Evolutionary conservation across 495 filamentous ascomycete genomes (phyloP), one percentile per base, ranked within the genome.

Genomic region (Penicillium atrosanguineum): DNA sequence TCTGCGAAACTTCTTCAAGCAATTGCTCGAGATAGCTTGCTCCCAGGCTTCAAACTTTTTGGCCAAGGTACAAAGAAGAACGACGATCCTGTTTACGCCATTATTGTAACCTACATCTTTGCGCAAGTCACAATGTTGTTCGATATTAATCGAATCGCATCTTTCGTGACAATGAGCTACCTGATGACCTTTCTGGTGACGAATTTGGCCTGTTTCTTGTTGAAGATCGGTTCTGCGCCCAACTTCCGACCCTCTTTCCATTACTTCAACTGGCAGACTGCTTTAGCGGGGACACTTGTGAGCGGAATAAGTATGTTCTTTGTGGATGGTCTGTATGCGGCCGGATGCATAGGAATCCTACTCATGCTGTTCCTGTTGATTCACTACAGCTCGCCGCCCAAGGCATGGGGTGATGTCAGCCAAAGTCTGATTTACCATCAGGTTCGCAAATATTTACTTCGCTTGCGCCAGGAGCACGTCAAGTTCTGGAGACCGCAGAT

Each of bases 401-500:
- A 94, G 62, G 80, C 86, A 8, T 95, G 90, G 90, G 90, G 90
- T 1, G 90, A 95, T 70, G 90, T 95, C 34, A 90, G 87, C 29
- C 90, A 95, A 60, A 90, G 86, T 63, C 70, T 95, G 48, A 95
- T 95, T 44, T 95, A 94, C 60, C 90, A 95, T 59, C 90, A 95
- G 71, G 90, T 95, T 6, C 81, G 90, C 46, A 95, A 95, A 61
- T 95, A 95, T 56, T 70, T 95, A 16, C 74, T 95, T 42, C 82
- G 90, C 21, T 75, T 95, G 9, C 86, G 84, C 37, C 89, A 90
- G 53, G 90, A 95, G 53, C 90, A 95, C 61, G 90, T 95, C 67
- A 95, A 95, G 60, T 94, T 92, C 64, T 95, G 90, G 90, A 79
- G 90, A 38, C 90, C 90, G 0, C 90, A 87, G 61, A 93, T 95